Base-by-base conservation (phyloP, 371 early-diverging fungal genomes). In the Caulochytrium protostelioides region DNA sequence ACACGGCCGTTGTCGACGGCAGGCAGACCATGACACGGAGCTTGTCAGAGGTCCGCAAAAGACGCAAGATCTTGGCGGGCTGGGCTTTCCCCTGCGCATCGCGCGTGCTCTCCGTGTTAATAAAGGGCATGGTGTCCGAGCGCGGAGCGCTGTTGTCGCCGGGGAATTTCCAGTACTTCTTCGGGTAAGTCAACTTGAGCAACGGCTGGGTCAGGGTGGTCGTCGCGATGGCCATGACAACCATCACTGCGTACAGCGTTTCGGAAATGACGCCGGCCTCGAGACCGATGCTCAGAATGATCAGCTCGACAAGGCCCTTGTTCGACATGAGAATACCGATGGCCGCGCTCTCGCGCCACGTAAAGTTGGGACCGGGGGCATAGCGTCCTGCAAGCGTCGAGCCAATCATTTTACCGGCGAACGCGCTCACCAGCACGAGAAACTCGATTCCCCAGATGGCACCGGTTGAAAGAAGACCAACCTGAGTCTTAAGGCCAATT, bases 241-340 rank as follows among this genome's bases (percentile, higher is more conserved):
- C 79, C 72, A 85, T 72, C 34, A 89, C 80, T n/a, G 75, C 74
- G 45, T 85, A 72, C 12, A 87, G 42, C 60, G 69, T 61, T 23
- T 34, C 55, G 15, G 74, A 74, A 37, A 83, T 67, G 0, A 83
- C 76, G 14, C 69, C 70, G 1, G 82, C 75, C 35, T 77, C 66
- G 37, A 70, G 63, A 1, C 83, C 83, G 42, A 80, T 62, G 46
- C 83, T 83, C 22, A 83, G 55, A 8, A 79, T 81, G 35, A 83
- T 79, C 0, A 83, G 55, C 47, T 83, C 83, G 12, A 83, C 79
- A 26, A 83, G 52, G 14, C 77, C 84, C 59, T 83, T 83, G 46
- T 79, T 78, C 49, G 75, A 80, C 84, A 84, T 84, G 30, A 84
- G 51, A 28, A 82, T 49, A 4, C 84, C 84, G 21, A 84, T 59